Base-by-base conservation (phyloP, 495 filamentous ascomycete genomes). In the Endocarpon pusillum region DNA sequence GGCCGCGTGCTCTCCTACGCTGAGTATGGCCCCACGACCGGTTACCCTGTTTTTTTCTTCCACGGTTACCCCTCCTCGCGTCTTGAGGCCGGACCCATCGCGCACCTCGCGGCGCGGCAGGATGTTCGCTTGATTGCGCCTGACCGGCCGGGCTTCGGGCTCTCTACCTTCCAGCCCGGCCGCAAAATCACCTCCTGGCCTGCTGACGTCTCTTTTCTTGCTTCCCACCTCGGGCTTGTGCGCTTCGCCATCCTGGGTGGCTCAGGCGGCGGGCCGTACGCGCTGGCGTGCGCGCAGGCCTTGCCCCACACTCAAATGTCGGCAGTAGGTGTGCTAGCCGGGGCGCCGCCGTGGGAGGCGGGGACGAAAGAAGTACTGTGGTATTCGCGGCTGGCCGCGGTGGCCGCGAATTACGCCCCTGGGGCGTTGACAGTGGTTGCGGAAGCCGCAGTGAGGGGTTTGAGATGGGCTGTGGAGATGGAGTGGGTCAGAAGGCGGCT, bases 201-300 rank as follows among this genome's bases (percentile, higher is more conserved):
- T 0, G 26, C 36, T 9, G 63, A 67, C 29, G 43, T 65, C 8
- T 41, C 42, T 3, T 46, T 47, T 0, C 45, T 67, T 0, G 54
- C 54, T 4, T 32, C 40, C 17, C 46, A 62, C 28, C 40, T 65
- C 1, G 40, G 42, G 0, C 28, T 66, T 0, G 34, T 34, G 0
- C 40, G 45, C 6, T 67, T 62, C 42, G 49, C 44, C 4, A 38
- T 67, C 11, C 23, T 70, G n/a, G 63, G 62, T 2, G 38, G 43
- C 17, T 62, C 56, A 0, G 63, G 63, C 1, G 66, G 66, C 1
- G 54, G 48, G 1, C 63, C 63, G 1, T 67, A 59, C 37, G 58
- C 54, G 3, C 36, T 66, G 10, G 64, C 64, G 1, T 67, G 62
- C 35, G 57, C 54, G 11, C 35, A 52, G 12, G 34, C 30, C 9